Evolutionary conservation across 1,284 basidiomycete genomes (phyloP), one percentile per base, ranked within the genome.

Genomic region (Cryptococcus sp.): DNA sequence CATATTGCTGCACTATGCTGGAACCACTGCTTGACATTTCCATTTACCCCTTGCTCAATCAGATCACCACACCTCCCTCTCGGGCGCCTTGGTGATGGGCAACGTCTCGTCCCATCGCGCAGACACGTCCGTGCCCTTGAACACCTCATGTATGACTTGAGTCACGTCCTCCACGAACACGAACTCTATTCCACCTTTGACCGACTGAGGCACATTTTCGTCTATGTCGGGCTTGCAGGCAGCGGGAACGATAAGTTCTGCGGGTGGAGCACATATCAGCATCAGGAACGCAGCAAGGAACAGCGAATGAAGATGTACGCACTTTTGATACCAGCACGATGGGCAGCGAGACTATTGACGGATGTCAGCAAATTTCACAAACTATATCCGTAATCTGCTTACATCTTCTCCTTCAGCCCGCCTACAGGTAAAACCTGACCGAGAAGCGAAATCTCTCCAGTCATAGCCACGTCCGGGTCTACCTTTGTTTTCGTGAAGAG

Each of bases 391-490:
- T 22, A 10, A 19, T n/a, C 42, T 15, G 65, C 71, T 65, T 54
- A 71, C 66, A 94, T 94, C 83, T 95, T 95, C 82, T 96, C 93
- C 81, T 95, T 96, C 60, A 96, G 79, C 0, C 93, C 93, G 13
- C 93, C 93, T 3, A 96, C 93, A 2, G 93, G 91, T 0, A 95
- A 83, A 8, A 96, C 93, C 78, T 93, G 91, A 0, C 93, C 93
- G 0, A 92, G 87, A 17, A 96, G 85, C 3, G 91, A 91, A 60
- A 97, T 92, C 77, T 96, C 93, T 41, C 93, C 93, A 0, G 93
- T 96, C 91, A 96, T 93, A 7, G 93, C 93, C 56, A 94, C 89
- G 78, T 95, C 91, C 17, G 90, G 89, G 71, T 85, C 84, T 47
- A 96, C 86, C 75, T 81, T 85, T 11, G 86, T 89, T 80, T 88